phyloP scores from a whole-genome alignment of 495 filamentous ascomycete species.

The Xylaria acuta region DNA sequence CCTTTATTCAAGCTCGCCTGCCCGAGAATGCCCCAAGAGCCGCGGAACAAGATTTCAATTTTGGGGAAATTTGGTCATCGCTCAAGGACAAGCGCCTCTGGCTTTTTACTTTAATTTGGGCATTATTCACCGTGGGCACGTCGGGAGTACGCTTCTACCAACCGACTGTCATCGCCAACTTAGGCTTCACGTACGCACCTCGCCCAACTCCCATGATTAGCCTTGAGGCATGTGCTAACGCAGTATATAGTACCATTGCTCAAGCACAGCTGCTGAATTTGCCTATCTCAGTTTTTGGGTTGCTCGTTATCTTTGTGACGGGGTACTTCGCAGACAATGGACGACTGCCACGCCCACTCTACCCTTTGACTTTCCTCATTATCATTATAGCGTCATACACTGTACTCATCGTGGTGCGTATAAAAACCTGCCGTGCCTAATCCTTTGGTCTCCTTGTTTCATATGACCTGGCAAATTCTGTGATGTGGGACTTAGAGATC shows the following conservation, averaged over 20 bases:
- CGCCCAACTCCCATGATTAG: neutral
- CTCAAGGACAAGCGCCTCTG: constrained; percentile 45
- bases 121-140: constrained; percentile 50
- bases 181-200: constrained; percentile 47
- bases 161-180: constrained; percentile 51
- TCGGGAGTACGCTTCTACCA: constrained; percentile 54
- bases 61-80: constrained; percentile 40
- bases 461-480: neutral
- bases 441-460: neutral
- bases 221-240: neutral
- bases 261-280: constrained; percentile 49
- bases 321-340: constrained; percentile 51
- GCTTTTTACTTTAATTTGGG: constrained; percentile 50
- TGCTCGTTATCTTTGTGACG: constrained; percentile 45
- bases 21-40: constrained; percentile 48
- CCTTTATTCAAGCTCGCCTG: constrained; percentile 51
- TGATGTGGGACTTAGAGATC: neutral
- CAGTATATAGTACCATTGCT: constrained; percentile 40
- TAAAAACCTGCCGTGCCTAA: neutral
- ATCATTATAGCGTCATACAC: constrained; percentile 51
- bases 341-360: constrained; percentile 48
- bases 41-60: constrained; percentile 46
- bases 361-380: constrained; percentile 49
- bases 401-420: constrained; percentile 42
- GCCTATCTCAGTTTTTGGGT: constrained; percentile 46